These are phyloP conservation scores for Neoboletus brunneissimus DNA, from an alignment of 768 basidiomycete genomes.

Conservation along the genomic window DNA sequence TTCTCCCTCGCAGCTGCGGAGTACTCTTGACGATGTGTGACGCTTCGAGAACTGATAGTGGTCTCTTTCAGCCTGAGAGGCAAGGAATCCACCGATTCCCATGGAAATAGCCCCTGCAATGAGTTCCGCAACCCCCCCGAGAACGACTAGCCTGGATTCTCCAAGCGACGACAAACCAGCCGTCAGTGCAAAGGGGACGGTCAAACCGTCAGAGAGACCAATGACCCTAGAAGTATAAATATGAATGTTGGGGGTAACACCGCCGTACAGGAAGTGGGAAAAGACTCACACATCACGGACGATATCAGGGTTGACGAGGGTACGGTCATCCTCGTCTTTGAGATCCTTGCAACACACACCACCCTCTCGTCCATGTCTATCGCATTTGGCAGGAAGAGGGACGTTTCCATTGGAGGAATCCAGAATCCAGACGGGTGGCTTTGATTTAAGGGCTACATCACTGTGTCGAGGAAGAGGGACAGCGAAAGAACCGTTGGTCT, in stretches of 20 bases:
- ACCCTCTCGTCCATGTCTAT: conserved; percentile 47
- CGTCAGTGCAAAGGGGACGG: conserved; percentile 88
- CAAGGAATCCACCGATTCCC: conserved; percentile 98
- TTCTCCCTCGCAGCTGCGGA: conserved; percentile 87
- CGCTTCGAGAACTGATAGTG: conserved; percentile 81
- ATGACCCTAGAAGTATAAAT: conserved; percentile 55
- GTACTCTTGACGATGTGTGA: conserved; percentile 77
- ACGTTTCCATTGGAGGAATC: conserved; percentile 40
- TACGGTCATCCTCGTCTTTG: conserved; percentile 74
- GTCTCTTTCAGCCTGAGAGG: conserved; percentile 94
- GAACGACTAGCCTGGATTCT: conserved; percentile 85
- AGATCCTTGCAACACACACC: conserved; percentile 90
- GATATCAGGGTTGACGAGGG: conserved; percentile 81
- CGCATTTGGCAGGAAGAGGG: conserved; percentile 58
- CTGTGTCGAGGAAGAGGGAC: conserved; percentile 22
- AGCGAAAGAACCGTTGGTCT: conserved; percentile 7
- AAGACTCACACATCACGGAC: conserved; percentile 76
- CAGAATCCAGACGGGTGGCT: conserved; percentile 67
- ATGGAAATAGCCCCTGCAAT: conserved; percentile 96
- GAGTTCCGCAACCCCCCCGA: conserved; percentile 93
- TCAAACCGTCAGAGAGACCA: conserved; percentile 87
- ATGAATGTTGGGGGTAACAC: background rate
- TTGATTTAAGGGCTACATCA: conserved; percentile 18
- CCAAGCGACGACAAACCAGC: conserved; percentile 89
- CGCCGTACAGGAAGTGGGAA: background rate